These are phyloP conservation scores for Alternaria infectoria DNA, from an alignment of 2,329 filamentous ascomycete species.

Conservation along the genomic window DNA sequence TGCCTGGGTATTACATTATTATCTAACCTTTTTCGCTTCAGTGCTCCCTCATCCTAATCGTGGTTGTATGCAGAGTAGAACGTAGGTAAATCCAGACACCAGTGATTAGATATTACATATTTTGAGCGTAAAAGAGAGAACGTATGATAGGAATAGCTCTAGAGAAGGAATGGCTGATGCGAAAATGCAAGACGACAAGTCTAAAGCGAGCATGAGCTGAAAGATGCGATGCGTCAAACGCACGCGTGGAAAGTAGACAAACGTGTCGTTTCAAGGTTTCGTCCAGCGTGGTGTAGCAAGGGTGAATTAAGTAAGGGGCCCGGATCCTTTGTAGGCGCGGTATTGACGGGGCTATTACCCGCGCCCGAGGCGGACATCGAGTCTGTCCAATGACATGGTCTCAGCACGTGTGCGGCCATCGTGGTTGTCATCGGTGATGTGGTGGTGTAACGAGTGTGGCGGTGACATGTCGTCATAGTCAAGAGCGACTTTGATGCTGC, in stretches of 20 bases:
- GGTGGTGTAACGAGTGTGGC: background rate
- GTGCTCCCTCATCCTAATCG: background rate
- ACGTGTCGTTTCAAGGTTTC: background rate
- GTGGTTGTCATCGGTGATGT: background rate
- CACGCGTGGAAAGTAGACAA: background rate
- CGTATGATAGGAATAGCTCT: background rate
- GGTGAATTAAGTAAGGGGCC: background rate
- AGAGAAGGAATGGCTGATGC: background rate
- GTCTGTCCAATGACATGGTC: background rate
- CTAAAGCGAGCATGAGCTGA: background rate
- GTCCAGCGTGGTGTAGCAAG: background rate
- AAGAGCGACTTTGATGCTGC: background rate
- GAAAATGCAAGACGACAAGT: background rate
- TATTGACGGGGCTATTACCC: background rate
- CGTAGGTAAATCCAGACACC: background rate
- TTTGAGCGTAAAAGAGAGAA: background rate
- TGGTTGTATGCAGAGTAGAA: background rate
- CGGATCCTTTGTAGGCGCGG: background rate
- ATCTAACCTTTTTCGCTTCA: background rate
- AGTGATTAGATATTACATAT: background rate
- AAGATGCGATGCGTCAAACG: background rate
- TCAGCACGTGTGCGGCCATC: background rate
- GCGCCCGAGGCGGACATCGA: background rate
- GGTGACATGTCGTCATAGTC: background rate
- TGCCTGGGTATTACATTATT: background rate